Evolutionary conservation across 306 rosid genomes (phyloP), one percentile per base, ranked within the genome.

Genomic region (Begonia fuchsioides): DNA sequence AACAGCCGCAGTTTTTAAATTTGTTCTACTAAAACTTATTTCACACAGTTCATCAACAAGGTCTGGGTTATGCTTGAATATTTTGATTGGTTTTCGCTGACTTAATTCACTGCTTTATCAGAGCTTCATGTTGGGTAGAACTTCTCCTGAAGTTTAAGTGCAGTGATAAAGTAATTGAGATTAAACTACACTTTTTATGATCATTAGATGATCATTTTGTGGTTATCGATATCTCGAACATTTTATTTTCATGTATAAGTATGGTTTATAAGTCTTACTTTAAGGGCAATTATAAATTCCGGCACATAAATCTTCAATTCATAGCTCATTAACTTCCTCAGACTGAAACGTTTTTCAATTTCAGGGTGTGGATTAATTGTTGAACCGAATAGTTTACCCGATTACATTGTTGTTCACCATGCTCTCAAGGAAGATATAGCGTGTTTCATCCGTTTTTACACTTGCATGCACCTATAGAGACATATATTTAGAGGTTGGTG

Each of bases 91-190:
- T 26, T 26, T 26, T 26, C 3, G 35, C 35, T 15, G 38, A 9
- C 9, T 10, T 13, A 15, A 12, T 56, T 56, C 61, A 56, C 61
- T 56, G 61, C 47, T 39, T 13, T 56, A 56, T 56, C 16, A 56
- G 61, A 56, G 53, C 61, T 56, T 56, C 61, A 47, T 32, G 52
- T n/a, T 45, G 61, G 47, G 53, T 32, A 56, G 53, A 44, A 15
- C 17, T 45, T 32, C 61, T 56, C 38, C 44, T 56, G 61, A 12
- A 32, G 61, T 56, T 56, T 56, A 56, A 47, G 35, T 13, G 12
- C 61, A 46, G 61, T 56, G 61, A 49, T 47, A 56, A 1, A 56
- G 35, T 52, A 56, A 56, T 16, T 46, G 61, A 55, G 60, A 49
- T 15, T 44, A 49, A 49, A 44, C 12, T 19, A 12, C 15, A 9